Base-by-base conservation (phyloP, 345 rosid genomes). In the Raphanus sativus region DNA sequence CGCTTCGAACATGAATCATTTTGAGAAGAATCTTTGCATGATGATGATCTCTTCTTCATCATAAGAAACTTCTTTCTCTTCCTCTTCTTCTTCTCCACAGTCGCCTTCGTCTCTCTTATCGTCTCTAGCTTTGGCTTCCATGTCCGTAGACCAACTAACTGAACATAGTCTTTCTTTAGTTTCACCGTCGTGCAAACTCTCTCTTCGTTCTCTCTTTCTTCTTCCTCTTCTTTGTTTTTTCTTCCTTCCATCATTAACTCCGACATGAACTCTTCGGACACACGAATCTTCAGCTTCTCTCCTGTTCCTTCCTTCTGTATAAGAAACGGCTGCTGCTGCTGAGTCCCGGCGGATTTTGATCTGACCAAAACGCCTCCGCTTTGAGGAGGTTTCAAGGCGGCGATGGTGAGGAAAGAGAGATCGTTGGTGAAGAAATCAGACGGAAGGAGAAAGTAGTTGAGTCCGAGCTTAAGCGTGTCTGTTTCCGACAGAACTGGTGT, bases 91-190 rank as follows among this genome's bases (percentile, higher is more conserved):
- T 74, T 84, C 85, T 78, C 71, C 24, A 21, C 10, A 3, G 69
- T 34, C 71, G 62, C 54, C 34, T 63, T 82, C 1, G 33, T 83
- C 84, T 93, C 98, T 24, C 21, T 81, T 28, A 93, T 90, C 0
- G 94, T 88, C 77, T 91, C 98, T 33, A 93, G 85, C 87, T 90
- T 90, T 0, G 98, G 98, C 50, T 86, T 87, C 98, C 98, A 93
- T 52, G 63, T 85, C 6, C 88, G 80, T 11, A 85, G 75, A 62
- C 83, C 86, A 16, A 84, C 96, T 1, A 91, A 80, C 81, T 72
- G 84, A 10, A 77, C 59, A 75, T 91, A 93, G 10, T 91, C 92
- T 36, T 83, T 89, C 83, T 87, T 86, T 67, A 93, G 67, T 78
- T 86, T 85, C 24, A 90, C 85, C 24, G 94, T 93, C 15, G 85